These are phyloP conservation scores for Aureobasidium sp. DNA, from an alignment of 2,329 filamentous ascomycete species.

Conservation along the genomic window DNA sequence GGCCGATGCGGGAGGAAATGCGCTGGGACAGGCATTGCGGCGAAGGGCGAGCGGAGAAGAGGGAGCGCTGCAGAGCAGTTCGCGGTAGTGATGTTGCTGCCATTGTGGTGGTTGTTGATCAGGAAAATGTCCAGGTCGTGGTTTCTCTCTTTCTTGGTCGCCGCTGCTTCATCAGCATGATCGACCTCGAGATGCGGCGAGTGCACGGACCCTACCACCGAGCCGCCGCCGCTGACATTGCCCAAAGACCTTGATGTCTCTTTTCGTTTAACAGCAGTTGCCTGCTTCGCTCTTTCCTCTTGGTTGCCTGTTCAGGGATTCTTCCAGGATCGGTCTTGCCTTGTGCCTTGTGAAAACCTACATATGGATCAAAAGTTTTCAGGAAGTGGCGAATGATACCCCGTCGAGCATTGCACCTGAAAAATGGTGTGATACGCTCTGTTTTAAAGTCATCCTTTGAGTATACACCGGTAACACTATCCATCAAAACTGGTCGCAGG, in stretches of 20 bases:
- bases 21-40: slow-evolving; percentile 6
- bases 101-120: not conserved
- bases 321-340: too few species aligned
- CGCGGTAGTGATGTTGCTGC: slow-evolving; percentile 5
- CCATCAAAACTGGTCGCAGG: not conserved
- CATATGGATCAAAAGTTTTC: not conserved
- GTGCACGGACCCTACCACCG: slow-evolving; percentile 1
- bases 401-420: not conserved
- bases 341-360: too few species aligned
- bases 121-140: not conserved
- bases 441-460: not conserved
- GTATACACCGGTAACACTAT: too few species aligned
- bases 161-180: not conserved
- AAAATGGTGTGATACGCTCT: not conserved
- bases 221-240: slow-evolving; percentile 3
- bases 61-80: not conserved
- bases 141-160: not conserved
- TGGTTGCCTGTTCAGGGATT: not conserved
- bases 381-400: not conserved
- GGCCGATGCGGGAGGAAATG: not conserved
- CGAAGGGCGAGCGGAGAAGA: not conserved
- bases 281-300: not conserved
- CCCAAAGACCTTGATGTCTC: not conserved
- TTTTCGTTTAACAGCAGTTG: too few species aligned
- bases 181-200: not conserved